Conservation (phyloP, 2,329 filamentous ascomycete species). For the Thermomyces lanuginosus region DNA sequence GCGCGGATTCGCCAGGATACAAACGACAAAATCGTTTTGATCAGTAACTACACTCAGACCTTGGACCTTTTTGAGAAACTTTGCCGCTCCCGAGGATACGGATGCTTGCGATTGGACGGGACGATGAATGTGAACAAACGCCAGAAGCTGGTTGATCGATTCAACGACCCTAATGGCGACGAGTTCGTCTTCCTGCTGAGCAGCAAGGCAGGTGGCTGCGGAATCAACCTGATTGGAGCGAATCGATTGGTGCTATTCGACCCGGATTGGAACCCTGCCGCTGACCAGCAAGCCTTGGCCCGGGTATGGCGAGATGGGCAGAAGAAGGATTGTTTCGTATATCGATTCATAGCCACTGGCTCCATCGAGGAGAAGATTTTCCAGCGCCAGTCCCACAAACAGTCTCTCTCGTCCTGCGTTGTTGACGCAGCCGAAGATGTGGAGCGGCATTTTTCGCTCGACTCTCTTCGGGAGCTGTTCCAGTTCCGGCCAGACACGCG, state of each 20-base stretch:
- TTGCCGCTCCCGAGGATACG: slow-evolving; percentile 71
- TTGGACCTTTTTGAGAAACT: slow-evolving; percentile 86
- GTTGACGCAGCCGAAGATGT: slow-evolving; percentile 95
- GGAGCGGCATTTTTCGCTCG: slow-evolving; percentile 85
- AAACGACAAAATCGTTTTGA: slow-evolving; percentile 97
- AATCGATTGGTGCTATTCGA: slow-evolving; percentile 94
- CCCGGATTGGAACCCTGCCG: slow-evolving; percentile 94
- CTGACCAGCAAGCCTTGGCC: slow-evolving; percentile 90
- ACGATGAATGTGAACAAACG: slow-evolving; percentile 97
- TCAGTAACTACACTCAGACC: slow-evolving; percentile 95
- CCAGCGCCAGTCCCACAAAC: slow-evolving; percentile 94
- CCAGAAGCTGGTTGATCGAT: slow-evolving; percentile 91
- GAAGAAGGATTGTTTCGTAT: slow-evolving; percentile 98
- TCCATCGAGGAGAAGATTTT: slow-evolving; percentile 99
- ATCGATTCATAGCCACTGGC: slow-evolving; percentile 95
- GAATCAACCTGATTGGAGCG: slow-evolving; percentile 85
- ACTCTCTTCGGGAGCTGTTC: slow-evolving; percentile 82
- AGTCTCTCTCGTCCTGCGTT: slow-evolving; percentile 87
- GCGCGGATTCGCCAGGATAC: slow-evolving; percentile 88
- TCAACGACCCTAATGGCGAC: slow-evolving; percentile 78
- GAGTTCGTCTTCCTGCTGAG: slow-evolving; percentile 95
- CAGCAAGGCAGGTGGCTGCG: slow-evolving; percentile 91
- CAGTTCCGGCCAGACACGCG: slow-evolving; percentile 72
- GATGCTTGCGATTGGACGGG: slow-evolving; percentile 75
- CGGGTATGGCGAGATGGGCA: slow-evolving; percentile 98